These are phyloP conservation scores for Asterophora lycoperdoides DNA, from an alignment of 768 basidiomycete species.

Conservation along the genomic window DNA sequence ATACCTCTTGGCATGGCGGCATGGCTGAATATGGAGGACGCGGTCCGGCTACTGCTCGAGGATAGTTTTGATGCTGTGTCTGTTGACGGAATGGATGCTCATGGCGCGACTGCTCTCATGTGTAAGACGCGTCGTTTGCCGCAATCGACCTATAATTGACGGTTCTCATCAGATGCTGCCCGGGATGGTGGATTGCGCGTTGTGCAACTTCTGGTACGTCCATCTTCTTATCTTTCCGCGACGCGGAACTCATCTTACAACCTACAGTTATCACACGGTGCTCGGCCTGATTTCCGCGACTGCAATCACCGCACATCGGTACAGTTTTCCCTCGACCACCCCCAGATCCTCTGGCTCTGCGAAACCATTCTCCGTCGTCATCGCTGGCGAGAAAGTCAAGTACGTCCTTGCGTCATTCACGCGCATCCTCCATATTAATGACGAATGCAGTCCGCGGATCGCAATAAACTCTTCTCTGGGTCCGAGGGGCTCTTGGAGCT, in stretches of 20 bases:
- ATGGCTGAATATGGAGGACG: constrained; percentile 63
- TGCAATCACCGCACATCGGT: constrained; percentile 67
- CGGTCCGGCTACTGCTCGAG: constrained; percentile 62
- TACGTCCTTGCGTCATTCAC: constrained; percentile 27
- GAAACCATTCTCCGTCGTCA: constrained; percentile 60
- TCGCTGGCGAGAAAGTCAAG: constrained; percentile 58
- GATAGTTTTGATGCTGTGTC: constrained; percentile 57
- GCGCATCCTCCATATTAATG: constrained; percentile 13
- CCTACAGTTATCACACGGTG: constrained; percentile 59
- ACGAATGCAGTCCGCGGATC: constrained; percentile 33
- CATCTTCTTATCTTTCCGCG: constrained; percentile 2
- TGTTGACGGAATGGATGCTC: constrained; percentile 70
- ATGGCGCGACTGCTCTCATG: constrained; percentile 80
- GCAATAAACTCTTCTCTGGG: constrained; percentile 30
- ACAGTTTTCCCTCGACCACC: constrained; percentile 62
- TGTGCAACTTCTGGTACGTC: constrained; percentile 59
- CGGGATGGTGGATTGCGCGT: constrained; percentile 69
- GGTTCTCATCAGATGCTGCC: constrained; percentile 55
- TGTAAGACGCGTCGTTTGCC: constrained; percentile 45
- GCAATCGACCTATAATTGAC: constrained; percentile 16
- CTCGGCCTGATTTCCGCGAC: constrained; percentile 71
- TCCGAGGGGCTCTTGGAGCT: constrained; percentile 36
- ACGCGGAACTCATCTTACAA: constrained; percentile 3
- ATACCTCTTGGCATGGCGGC: constrained; percentile 77
- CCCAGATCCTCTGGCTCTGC: constrained; percentile 63